Percentiles rank a stretch among this genome's conserved stretches.
phyloP scores from a whole-genome alignment of 495 filamentous ascomycete genomes.

The Tuber borchii region DNA sequence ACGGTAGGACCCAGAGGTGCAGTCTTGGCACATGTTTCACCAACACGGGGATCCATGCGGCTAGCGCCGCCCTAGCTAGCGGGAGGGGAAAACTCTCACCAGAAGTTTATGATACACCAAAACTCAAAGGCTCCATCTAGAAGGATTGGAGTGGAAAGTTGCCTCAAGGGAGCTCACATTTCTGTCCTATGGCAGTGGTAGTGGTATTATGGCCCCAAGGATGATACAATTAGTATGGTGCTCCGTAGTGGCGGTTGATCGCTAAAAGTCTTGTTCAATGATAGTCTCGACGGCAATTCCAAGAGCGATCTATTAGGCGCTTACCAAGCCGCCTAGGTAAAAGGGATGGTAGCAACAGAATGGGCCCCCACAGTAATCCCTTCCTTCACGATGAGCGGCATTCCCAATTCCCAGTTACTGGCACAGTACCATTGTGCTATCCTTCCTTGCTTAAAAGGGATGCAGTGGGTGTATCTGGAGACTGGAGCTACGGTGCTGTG shows the following conservation, averaged over 20 bases:
- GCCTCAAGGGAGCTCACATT: too few species aligned
- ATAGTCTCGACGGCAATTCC: too few species aligned
- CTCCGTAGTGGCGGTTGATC: too few species aligned
- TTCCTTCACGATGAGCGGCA: too few species aligned
- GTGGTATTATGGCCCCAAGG: too few species aligned
- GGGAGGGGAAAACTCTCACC: neutral
- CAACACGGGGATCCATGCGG: slow-evolving; percentile 12
- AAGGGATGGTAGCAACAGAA: neutral
- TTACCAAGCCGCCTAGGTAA: too few species aligned
- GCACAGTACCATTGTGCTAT: neutral
- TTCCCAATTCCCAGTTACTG: neutral
- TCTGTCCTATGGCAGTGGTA: too few species aligned
- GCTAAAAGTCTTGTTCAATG: too few species aligned
- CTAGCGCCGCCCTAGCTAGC: neutral
- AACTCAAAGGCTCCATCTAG: neutral
- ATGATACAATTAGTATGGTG: neutral
- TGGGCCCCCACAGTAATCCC: too few species aligned
- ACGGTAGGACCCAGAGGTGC: neutral
- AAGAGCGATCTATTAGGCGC: too few species aligned
- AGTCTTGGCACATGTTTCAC: slow-evolving; percentile 18
- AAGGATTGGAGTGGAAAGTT: neutral
- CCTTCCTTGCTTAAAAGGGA: neutral
- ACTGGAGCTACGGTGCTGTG: neutral
- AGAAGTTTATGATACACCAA: neutral
- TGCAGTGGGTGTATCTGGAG: neutral